A percentile compares a stretch with the other conserved stretches of the same genome.
These are phyloP conservation scores for Raffaelea albimanens DNA, from an alignment of 2,329 filamentous ascomycete species.

Conservation along the genomic window DNA sequence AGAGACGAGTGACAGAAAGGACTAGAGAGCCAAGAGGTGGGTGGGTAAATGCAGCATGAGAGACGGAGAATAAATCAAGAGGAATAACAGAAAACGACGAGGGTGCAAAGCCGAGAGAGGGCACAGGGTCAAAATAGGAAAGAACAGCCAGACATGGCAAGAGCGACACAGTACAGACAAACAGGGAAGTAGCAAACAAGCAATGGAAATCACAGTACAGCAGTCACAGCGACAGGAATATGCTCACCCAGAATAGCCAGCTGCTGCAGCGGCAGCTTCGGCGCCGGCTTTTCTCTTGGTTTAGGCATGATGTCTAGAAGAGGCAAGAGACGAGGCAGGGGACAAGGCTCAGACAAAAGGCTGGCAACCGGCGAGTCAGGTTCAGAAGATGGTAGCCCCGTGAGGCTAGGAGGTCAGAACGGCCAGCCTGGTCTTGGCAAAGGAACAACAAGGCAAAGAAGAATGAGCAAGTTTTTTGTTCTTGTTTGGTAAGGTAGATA, in stretches of 20 bases:
- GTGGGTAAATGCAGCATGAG: too few relatives aligned
- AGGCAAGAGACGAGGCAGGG: not conserved
- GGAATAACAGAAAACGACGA: too few relatives aligned
- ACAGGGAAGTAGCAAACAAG: too few relatives aligned
- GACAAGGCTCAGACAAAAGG: too few relatives aligned
- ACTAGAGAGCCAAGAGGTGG: not conserved
- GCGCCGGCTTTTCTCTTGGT: constrained; percentile 21
- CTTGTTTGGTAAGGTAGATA: not conserved
- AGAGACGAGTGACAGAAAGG: not conserved
- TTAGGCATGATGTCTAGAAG: constrained; percentile 7
- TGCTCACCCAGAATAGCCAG: constrained; percentile 65
- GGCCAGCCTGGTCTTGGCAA: not conserved
- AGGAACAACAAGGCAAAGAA: not conserved
- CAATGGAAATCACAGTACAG: too few relatives aligned
- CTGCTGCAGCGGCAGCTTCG: constrained; percentile 67
- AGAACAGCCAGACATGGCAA: not conserved
- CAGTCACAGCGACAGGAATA: not conserved
- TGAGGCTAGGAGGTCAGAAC: too few relatives aligned
- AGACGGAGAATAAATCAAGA: too few relatives aligned
- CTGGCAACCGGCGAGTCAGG: not conserved
- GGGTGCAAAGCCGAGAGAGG: too few relatives aligned
- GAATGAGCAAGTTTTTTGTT: not conserved
- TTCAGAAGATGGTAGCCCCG: not conserved
- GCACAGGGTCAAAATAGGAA: not conserved
- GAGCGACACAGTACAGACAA: not conserved